Conservation (phyloP, 352 stramenopile genomes). For the Phytophthora colocasiae region DNA sequence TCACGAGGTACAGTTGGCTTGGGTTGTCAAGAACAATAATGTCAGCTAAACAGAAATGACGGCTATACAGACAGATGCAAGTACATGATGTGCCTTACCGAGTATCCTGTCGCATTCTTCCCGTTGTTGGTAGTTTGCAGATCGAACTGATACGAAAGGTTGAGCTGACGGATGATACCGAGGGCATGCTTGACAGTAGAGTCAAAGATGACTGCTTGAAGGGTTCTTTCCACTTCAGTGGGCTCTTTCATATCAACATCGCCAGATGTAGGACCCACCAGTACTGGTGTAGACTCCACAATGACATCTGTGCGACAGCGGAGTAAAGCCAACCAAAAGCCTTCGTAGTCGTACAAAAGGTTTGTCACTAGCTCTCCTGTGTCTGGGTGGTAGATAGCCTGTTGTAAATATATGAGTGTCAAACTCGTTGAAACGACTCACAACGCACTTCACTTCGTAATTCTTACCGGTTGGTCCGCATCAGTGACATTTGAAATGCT, state of each 20-base stretch:
- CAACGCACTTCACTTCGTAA: background rate
- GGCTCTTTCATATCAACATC: constrained; percentile 39
- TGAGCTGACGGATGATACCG: constrained; percentile 55
- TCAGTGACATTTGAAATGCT: constrained; percentile 72
- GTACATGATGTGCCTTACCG: constrained; percentile 42
- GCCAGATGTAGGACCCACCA: background rate
- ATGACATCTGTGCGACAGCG: constrained; percentile 21
- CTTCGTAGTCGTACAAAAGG: constrained; percentile 81
- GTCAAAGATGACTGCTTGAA: constrained; percentile 57
- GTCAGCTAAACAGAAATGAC: background rate
- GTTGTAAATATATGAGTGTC: background rate
- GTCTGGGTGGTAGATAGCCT: constrained; percentile 78
- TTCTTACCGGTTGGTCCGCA: constrained; percentile 47
- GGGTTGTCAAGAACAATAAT: constrained; percentile 7
- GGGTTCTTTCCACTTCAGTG: constrained; percentile 7
- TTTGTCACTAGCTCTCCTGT: constrained; percentile 75
- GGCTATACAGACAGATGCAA: background rate
- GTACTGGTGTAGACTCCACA: background rate
- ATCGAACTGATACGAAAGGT: constrained; percentile 79
- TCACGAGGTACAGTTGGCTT: constrained; percentile 74
- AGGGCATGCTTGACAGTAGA: constrained; percentile 57
- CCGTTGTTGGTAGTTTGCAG: constrained; percentile 46
- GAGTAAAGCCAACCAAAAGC: constrained; percentile 70
- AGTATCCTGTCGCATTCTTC: constrained; percentile 57
- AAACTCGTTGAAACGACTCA: constrained; percentile 2